Percentiles rank a stretch among this genome's conserved stretches.
phyloP scores from a whole-genome alignment of 352 stramenopile genomes.

The Phytopythium boreale region DNA sequence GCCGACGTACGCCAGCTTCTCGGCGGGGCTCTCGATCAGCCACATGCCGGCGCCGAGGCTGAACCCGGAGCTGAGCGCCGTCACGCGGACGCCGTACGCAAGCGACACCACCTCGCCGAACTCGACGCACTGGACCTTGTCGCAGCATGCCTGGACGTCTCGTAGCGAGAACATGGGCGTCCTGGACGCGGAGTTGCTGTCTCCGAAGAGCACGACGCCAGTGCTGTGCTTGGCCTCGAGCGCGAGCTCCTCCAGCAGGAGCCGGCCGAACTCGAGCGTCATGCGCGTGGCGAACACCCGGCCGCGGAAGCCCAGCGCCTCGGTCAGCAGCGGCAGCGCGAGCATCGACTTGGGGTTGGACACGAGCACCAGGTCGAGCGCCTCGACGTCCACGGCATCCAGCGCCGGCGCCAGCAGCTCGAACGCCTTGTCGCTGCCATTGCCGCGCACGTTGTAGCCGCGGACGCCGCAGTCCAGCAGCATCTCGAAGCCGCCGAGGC shows the following conservation, averaged over 20 bases:
- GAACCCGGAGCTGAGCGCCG: conserved; percentile 70
- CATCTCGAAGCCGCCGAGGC: conserved; percentile 73
- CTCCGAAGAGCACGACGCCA: conserved; percentile 17
- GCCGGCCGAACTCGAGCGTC: conserved; percentile 58
- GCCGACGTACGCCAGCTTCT: conserved; percentile 71
- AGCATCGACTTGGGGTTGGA: conserved; percentile 73
- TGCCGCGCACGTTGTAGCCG: conserved; percentile 12
- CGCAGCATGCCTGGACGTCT: conserved; percentile 44
- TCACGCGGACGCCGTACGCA: conserved; percentile 68
- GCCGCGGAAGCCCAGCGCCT: conserved; percentile 73
- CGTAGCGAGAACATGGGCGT: conserved; percentile 33
- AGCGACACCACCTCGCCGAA: conserved; percentile 54
- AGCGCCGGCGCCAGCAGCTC: conserved; percentile 33
- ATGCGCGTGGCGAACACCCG: conserved; percentile 69
- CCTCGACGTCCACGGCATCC: conserved; percentile 46
- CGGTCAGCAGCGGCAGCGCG: conserved; percentile 70
- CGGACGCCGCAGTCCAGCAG: conserved; percentile 75
- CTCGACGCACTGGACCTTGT: conserved; percentile 52
- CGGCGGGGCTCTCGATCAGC: conserved; percentile 66
- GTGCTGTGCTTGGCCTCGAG: conserved; percentile 4
- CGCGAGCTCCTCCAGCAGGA: conserved; percentile 71
- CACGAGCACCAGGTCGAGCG: conserved; percentile 69
- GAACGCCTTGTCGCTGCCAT: conserved; percentile 11
- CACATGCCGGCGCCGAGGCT: conserved; percentile 69
- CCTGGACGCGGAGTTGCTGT: conserved; percentile 3